A percentile compares a stretch with the other conserved stretches of the same genome.
Evolutionary conservation across 2,329 filamentous ascomycete genomes (phyloP).

Genomic region (Diplodia corticola): DNA sequence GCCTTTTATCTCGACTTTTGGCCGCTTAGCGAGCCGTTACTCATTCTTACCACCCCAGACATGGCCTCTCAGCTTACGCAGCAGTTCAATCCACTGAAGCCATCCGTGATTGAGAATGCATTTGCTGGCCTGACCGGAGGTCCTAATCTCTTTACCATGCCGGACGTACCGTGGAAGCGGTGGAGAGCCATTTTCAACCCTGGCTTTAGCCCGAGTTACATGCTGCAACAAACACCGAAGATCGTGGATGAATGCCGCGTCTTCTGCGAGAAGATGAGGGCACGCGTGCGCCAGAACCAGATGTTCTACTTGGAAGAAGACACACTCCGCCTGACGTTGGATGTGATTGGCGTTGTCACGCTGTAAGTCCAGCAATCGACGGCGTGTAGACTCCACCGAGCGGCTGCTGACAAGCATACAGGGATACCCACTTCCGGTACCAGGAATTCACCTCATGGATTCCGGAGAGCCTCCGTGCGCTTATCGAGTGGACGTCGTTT

Average conservation of each 20-base stretch:
- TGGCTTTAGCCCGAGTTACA: constrained; percentile 36
- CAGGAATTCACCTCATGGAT: neutral
- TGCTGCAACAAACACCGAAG: constrained; percentile 34
- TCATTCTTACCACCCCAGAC: constrained; percentile 43
- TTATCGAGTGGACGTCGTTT: neutral
- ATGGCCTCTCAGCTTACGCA: constrained; percentile 27
- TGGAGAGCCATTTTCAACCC: constrained; percentile 29
- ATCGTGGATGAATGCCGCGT: constrained; percentile 38
- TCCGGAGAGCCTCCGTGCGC: neutral
- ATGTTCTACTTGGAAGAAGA: constrained; percentile 32
- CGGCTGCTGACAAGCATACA: neutral
- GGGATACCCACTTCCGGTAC: neutral
- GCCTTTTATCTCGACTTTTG: constrained; percentile 50
- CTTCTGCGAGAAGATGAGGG: constrained; percentile 32
- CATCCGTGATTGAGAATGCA: neutral
- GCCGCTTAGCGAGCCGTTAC: constrained; percentile 39
- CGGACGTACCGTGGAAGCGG: constrained; percentile 23
- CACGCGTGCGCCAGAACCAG: constrained; percentile 29
- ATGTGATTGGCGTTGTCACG: constrained; percentile 31
- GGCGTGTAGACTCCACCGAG: constrained; percentile 14
- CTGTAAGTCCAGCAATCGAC: constrained; percentile 1
- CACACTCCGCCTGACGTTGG: constrained; percentile 30
- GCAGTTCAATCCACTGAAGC: neutral
- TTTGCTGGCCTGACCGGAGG: neutral
- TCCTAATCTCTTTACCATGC: constrained; percentile 32